phyloP scores from a whole-genome alignment of 495 filamentous ascomycete genomes.

The Parathielavia appendiculata region DNA sequence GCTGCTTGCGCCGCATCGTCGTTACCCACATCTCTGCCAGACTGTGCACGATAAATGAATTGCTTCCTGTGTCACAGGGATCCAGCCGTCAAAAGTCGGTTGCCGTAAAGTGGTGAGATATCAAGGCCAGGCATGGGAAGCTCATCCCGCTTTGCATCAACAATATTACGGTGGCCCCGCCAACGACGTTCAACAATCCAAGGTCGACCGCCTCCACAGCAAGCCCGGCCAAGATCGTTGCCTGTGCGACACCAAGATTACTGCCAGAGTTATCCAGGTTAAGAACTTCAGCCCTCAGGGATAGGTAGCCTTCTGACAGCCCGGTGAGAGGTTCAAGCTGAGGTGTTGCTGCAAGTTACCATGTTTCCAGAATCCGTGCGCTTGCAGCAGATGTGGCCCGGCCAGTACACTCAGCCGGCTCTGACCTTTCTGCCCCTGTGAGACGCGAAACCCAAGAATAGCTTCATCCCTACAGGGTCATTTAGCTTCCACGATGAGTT shows the following conservation, averaged over 20 bases:
- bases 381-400: slow-evolving; percentile 8
- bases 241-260: not conserved
- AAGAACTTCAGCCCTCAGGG: not conserved
- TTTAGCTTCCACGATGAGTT: not conserved
- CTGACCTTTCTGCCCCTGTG: slow-evolving; percentile 15
- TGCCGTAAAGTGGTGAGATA: not conserved
- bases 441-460: slow-evolving; percentile 22
- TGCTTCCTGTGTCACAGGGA: not conserved
- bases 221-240: not conserved
- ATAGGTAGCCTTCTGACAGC: slow-evolving; percentile 1
- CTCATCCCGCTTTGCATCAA: not conserved
- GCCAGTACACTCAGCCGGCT: not conserved
- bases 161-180: not conserved
- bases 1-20: slow-evolving; percentile 3
- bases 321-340: not conserved
- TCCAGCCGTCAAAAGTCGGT: not conserved
- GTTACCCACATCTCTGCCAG: not conserved
- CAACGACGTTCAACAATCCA: not conserved
- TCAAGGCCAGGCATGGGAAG: not conserved
- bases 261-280: not conserved
- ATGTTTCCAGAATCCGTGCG: slow-evolving; percentile 15
- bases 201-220: not conserved
- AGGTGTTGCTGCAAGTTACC: not conserved
- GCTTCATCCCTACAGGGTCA: not conserved
- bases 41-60: slow-evolving; percentile 1